These are phyloP conservation scores for Eucalyptus sp. DNA, from an alignment of 345 rosid species.

Conservation along the genomic window DNA sequence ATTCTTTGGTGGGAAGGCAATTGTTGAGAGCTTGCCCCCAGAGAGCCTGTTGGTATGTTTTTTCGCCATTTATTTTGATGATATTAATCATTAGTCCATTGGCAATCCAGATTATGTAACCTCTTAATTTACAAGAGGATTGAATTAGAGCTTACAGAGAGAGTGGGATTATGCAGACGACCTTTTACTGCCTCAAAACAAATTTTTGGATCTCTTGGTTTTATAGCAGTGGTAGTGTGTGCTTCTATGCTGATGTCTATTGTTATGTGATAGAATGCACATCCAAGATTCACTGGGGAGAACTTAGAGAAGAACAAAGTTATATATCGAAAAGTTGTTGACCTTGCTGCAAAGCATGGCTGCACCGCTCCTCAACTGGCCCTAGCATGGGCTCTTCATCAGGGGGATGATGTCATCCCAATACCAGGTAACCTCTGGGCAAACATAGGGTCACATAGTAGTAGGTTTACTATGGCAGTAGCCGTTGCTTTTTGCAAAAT, in stretches of 20 bases:
- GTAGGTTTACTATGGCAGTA: no score
- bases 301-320: slow-evolving; percentile 37
- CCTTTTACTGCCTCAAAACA: not conserved
- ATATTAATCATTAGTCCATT: not conserved
- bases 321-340: slow-evolving; percentile 7
- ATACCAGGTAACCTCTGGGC: slow-evolving; percentile 17
- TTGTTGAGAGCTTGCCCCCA: slow-evolving; percentile 6
- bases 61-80: not conserved
- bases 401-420: slow-evolving; percentile 34
- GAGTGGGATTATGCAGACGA: not conserved
- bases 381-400: slow-evolving; percentile 36
- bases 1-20: slow-evolving; percentile 22
- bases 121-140: not conserved
- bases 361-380: slow-evolving; percentile 38
- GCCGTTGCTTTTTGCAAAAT: not conserved
- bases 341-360: slow-evolving; percentile 20
- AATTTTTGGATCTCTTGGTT: not conserved
- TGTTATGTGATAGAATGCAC: not conserved
- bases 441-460: not conserved
- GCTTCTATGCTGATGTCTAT: not conserved
- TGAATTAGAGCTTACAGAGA: not conserved
- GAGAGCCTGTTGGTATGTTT: slow-evolving; percentile 5
- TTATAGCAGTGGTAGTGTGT: not conserved
- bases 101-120: not conserved
- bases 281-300: slow-evolving; percentile 30